Evolutionary conservation across 768 basidiomycete genomes (phyloP).

Genomic region (Rhodotorula kratochvilovae): DNA sequence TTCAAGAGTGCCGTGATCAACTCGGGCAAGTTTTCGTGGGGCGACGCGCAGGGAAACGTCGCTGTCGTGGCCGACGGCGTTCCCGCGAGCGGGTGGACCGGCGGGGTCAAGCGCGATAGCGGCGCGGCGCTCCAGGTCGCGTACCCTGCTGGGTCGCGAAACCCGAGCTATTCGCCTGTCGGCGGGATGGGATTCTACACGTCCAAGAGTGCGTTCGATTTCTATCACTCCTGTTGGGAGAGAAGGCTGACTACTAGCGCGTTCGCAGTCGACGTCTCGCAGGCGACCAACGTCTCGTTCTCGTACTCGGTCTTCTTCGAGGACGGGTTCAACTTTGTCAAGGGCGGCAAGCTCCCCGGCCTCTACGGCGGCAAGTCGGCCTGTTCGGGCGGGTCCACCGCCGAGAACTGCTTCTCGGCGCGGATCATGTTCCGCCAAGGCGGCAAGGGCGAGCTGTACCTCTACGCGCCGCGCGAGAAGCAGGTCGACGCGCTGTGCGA

Average conservation of each 20-base stretch:
- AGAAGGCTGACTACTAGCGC: background rate
- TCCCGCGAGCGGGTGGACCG: slow-evolving; percentile 11
- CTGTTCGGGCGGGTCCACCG: slow-evolving; percentile 40
- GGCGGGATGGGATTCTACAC: slow-evolving; percentile 43
- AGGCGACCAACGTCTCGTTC: slow-evolving; percentile 42
- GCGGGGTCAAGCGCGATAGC: slow-evolving; percentile 6
- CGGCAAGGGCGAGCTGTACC: slow-evolving; percentile 44
- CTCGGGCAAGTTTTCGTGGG: slow-evolving; percentile 26
- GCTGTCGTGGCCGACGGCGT: slow-evolving; percentile 10
- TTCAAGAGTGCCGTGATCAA: slow-evolving; percentile 25
- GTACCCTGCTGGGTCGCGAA: slow-evolving; percentile 36
- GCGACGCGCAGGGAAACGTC: slow-evolving; percentile 10
- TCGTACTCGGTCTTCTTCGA: slow-evolving; percentile 43
- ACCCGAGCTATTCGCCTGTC: slow-evolving; percentile 24
- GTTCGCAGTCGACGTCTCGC: slow-evolving; percentile 23
- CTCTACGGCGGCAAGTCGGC: slow-evolving; percentile 41
- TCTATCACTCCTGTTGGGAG: background rate
- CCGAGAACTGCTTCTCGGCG: slow-evolving; percentile 43
- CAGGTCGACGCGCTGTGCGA: slow-evolving; percentile 40
- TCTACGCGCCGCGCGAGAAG: slow-evolving; percentile 41
- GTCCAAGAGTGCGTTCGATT: slow-evolving; percentile 25
- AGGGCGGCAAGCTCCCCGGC: slow-evolving; percentile 44
- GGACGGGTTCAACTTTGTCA: slow-evolving; percentile 42
- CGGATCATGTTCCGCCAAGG: slow-evolving; percentile 42
- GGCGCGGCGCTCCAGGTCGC: slow-evolving; percentile 35